Evolutionary conservation across 1,284 basidiomycete genomes (phyloP), one percentile per base, ranked within the genome.

Genomic region (Trametes versicolor): DNA sequence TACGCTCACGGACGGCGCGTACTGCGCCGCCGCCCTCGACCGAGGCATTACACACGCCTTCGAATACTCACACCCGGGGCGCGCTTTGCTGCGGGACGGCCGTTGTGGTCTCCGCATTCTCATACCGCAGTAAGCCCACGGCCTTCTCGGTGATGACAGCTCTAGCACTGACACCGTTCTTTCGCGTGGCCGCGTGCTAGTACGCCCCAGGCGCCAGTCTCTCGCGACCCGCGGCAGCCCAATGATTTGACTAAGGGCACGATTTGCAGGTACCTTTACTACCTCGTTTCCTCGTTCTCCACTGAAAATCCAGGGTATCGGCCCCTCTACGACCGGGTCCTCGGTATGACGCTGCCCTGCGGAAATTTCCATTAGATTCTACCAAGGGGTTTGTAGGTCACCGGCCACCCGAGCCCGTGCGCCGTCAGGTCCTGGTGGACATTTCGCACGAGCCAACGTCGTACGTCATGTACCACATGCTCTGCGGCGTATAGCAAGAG

Each of bases 41-140:
- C 17, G 4, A 3, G 12, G 15, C n/a, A 12, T 56, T 19, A 10
- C 10, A 19, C 27, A 4, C 41, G 19, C 25, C 29, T 47, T 34
- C 54, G 41, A 32, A 47, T 32, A 21, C 27, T 56, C 54, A 45
- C 54, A 56, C 54, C 54, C 54, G 53, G 54, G 54, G 19, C 27
- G 43, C 54, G 41, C 9, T 13, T 13, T 36, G 54, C 54, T 56
- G 54, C 41, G 54, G 27, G 52, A 4, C 37, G 52, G 36, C 21
- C 4, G 9, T 8, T 12, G 27, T 29, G 21, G 21, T 29, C 15
- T 23, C 2, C 29, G 25, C 23, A 17, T 55, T 41, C 23, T 19
- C 29, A 34, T 34, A n/a, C 27, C 41, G 29, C n/a, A n/a, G 41
- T 32, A 45, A 9, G 43, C 29, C 15, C n/a, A 32, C 41, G 54